Evolutionary conservation across 1,284 basidiomycete genomes (phyloP), one percentile per base, ranked within the genome.

Genomic region (Ustilago trichophora): DNA sequence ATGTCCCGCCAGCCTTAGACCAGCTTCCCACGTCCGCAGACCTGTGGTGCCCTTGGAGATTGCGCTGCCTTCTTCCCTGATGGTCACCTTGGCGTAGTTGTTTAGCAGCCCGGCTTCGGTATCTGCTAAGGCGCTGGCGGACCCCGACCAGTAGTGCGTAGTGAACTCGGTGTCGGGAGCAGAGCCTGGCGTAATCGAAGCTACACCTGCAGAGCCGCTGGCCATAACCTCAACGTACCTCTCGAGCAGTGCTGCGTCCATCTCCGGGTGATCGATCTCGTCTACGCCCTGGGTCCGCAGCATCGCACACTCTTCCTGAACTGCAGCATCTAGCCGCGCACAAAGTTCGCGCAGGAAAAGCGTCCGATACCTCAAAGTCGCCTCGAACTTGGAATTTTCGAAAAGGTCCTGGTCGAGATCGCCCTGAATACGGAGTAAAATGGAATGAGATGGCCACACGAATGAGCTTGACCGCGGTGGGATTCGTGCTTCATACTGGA

Each of bases 21-120:
- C 58, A 13, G 71, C 71, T 35, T 73, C 71, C 71, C 71, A 73
- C 13, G 71, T 71, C 26, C 48, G 48, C 7, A 73, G 37, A 3
- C 71, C 71, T 2, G 67, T 71, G 12, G 72, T 73, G 13, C 68
- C 72, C 15, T 56, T 58, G 2, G 63, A 67, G 16, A 71, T 71
- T 12, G 59, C 59, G 15, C 50, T 64, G 6, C 68, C 68, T 18
- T 62, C 59, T 37, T 73, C 68, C 3, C 60, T 37, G 36, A 71
- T 45, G 13, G 63, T 67, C 10, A 67, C 52, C 15, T 31, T 35
- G 25, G 40, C 36, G 22, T 42, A 57, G n/a, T 48, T 44, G 12
- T 29, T 13, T 11, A 59, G 50, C 37, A 67, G 34, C 21, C 59
- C 49, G 4, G 21, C 40, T 3, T 43, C 27, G 12, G 21, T 12